phyloP scores from a whole-genome alignment of 148 eudicot genomes.

The Vaccinium myrtillus region DNA sequence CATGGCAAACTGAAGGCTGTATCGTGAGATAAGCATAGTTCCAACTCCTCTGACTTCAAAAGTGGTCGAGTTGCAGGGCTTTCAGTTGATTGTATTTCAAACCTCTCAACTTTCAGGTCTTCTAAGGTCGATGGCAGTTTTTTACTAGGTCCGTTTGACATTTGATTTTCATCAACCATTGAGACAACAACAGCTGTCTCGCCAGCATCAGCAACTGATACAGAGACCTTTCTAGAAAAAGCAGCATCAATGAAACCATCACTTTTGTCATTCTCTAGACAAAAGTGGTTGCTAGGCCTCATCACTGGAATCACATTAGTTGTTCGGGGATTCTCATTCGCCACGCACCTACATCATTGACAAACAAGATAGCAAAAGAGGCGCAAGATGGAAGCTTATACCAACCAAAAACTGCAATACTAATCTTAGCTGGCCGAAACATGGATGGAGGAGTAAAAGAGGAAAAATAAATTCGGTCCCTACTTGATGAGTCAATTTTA shows the following conservation, averaged over 20 bases:
- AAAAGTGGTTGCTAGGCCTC: slow-evolving; percentile 26
- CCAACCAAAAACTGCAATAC: not conserved
- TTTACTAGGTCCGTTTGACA: slow-evolving; percentile 28
- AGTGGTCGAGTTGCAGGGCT: slow-evolving; percentile 22
- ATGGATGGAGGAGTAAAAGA: not conserved
- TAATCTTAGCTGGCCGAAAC: not conserved
- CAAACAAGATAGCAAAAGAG: slow-evolving; percentile 1
- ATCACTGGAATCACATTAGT: slow-evolving; percentile 30
- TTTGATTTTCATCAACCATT: slow-evolving; percentile 45
- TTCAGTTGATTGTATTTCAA: slow-evolving; percentile 26
- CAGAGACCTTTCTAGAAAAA: slow-evolving; percentile 62
- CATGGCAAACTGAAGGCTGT: slow-evolving; percentile 16
- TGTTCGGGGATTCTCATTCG: slow-evolving; percentile 31
- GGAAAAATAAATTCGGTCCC: not conserved
- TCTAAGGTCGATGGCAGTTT: slow-evolving; percentile 26
- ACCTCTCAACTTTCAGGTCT: slow-evolving; percentile 26
- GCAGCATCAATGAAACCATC: slow-evolving; percentile 38
- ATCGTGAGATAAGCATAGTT: slow-evolving; percentile 21
- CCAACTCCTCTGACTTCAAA: slow-evolving; percentile 24
- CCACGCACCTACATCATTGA: slow-evolving; percentile 59
- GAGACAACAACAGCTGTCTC: slow-evolving; percentile 97
- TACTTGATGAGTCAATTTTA: not conserved
- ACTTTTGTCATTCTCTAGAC: slow-evolving; percentile 25
- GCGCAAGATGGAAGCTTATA: slow-evolving; percentile 3
- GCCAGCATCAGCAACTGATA: slow-evolving; percentile 92